These are phyloP conservation scores for Talaromyces adpressus DNA, from an alignment of 495 filamentous ascomycete species.

Conservation along the genomic window DNA sequence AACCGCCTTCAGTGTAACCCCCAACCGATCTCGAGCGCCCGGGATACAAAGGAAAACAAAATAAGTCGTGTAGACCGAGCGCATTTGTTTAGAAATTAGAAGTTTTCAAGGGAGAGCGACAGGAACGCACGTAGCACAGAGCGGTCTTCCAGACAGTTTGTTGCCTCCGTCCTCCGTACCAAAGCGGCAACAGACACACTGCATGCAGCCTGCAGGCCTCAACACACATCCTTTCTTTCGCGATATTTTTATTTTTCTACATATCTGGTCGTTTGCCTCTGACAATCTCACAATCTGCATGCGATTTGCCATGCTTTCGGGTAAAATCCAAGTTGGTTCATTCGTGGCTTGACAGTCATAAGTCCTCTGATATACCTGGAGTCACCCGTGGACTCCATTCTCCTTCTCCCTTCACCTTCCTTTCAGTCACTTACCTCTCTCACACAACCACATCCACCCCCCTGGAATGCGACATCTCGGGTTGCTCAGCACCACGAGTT, in stretches of 20 bases:
- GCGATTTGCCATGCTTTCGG: neutral
- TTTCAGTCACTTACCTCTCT: neutral
- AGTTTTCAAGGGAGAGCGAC: neutral
- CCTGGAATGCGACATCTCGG: neutral
- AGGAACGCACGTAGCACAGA: neutral
- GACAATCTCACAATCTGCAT: neutral
- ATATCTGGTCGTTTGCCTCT: neutral
- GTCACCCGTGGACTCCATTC: neutral
- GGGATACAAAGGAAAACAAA: neutral
- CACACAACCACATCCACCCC: neutral
- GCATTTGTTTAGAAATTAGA: too few species aligned
- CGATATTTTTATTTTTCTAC: neutral
- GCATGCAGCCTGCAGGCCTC: neutral
- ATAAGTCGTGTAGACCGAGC: neutral
- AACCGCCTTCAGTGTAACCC: neutral
- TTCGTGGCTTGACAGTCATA: neutral
- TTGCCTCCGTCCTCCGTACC: neutral
- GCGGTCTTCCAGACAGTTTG: neutral
- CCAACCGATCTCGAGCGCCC: neutral
- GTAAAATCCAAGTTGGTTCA: neutral
- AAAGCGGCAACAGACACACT: neutral
- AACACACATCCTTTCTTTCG: neutral
- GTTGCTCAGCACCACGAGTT: neutral
- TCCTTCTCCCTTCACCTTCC: neutral
- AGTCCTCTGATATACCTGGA: neutral